These are phyloP conservation scores for Pichia sp. DNA, from an alignment of 1,139 yeast genomes.

Conservation along the genomic window DNA sequence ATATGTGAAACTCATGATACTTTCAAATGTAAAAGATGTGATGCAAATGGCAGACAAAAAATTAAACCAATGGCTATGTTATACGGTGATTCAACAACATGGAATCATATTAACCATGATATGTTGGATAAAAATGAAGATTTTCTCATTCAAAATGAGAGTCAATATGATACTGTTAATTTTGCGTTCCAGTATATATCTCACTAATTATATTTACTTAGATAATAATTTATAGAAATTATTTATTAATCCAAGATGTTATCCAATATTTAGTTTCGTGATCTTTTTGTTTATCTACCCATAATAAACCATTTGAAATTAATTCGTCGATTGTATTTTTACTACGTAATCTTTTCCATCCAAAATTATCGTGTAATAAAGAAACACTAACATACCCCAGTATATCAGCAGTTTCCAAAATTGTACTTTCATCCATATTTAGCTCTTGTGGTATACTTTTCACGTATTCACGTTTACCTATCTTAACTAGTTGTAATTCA, in stretches of 20 bases:
- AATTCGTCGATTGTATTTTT: conserved; percentile 65
- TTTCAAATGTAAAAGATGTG: conserved; percentile 80
- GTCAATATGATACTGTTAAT: conserved; percentile 60
- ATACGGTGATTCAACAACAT: conserved; percentile 95
- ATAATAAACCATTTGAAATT: conserved; percentile 72
- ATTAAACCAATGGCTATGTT: conserved; percentile 78
- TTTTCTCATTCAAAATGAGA: conserved; percentile 67
- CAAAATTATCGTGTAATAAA: conserved; percentile 61
- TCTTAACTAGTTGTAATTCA: conserved; percentile 30
- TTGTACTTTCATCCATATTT: conserved; percentile 58
- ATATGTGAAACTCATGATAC: conserved; percentile 90
- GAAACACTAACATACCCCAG: conserved; percentile 62
- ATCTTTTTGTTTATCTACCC: conserved; percentile 65
- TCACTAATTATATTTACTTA: too few relatives aligned
- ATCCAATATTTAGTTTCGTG: conserved; percentile 61
- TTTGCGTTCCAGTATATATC: conserved; percentile 93
- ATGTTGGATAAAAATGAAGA: conserved; percentile 67
- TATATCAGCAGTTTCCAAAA: conserved; percentile 66
- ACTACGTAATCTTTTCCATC: conserved; percentile 64
- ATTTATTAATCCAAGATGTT: conserved; percentile 41
- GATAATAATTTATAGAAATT: not conserved
- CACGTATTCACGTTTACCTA: conserved; percentile 31
- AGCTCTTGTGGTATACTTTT: conserved; percentile 42
- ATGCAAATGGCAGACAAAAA: conserved; percentile 51
- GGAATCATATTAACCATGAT: conserved; percentile 81